Evolutionary conservation across 2,329 filamentous ascomycete genomes (phyloP), one percentile per base, ranked within the genome.

Genomic region (Xylaria sp.): DNA sequence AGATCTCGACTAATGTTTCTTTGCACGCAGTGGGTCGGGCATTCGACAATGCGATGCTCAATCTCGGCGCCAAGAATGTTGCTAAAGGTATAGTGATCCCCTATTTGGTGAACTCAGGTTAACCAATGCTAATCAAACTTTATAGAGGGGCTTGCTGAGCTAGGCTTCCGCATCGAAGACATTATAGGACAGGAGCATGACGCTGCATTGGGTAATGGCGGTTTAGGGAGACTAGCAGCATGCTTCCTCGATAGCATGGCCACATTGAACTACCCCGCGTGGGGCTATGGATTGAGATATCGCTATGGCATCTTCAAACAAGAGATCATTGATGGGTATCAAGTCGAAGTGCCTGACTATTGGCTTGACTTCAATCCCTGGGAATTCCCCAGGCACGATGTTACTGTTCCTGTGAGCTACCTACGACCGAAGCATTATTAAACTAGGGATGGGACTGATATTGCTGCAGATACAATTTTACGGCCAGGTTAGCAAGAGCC

Each of bases 311-410:
- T 99, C 79, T 99, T 99, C 89, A 98, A 98, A 84, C 96, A 99
- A 83, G 96, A 98, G 83, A 98, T 99, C 74, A 90, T 97, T 67
- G 92, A 98, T 76, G 96, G 96, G 65, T 99, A 97, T 79, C 96
- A 99, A 81, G 94, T 99, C 71, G 96, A 99, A 78, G 92, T 98
- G 66, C 96, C 96, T 22, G 96, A 99, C 79, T 98, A 99, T 82
- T 99, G 96, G 96, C 88, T 99, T 61, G 96, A 98, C 79, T 97
- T 98, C 81, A 99, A 99, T 81, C 96, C 96, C 0, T 99, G 96
- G 96, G 96, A 99, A 79, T 99, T 98, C 76, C 94, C 94, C 47
- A 88, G 96, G 72, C 93, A 97, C 79, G 96, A 99, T 77, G 92
- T 99, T 68, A 94, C 92, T 1, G 94, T 99, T 27, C 93, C 98